A percentile compares a stretch with the other conserved stretches of the same genome.
Conservation (phyloP, 108 stramenopile species). For the Poteriospumella lacustris region DNA sequence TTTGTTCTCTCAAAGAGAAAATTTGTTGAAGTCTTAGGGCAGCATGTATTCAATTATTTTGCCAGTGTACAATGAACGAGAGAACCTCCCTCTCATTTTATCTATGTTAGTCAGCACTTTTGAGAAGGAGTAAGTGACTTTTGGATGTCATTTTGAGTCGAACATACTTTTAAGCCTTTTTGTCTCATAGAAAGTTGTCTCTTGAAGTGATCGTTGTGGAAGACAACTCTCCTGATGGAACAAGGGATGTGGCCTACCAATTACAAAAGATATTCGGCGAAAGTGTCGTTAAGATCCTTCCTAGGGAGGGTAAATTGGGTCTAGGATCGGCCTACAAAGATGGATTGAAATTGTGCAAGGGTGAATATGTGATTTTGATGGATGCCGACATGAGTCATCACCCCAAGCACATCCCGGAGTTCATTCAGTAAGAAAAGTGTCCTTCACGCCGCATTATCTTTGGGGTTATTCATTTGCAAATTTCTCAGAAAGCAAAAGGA, state of each 20-base stretch:
- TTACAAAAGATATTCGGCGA: conserved; percentile 75
- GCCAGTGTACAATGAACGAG: conserved; percentile 94
- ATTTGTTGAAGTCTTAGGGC: no score
- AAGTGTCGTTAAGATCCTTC: conserved; percentile 67
- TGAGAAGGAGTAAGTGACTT: not conserved
- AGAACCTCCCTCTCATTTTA: conserved; percentile 89
- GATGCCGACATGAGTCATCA: conserved; percentile 97
- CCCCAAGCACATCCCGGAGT: conserved; percentile 86
- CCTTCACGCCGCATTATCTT: no score
- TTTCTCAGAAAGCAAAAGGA: conserved; percentile 35
- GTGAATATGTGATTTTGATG: conserved; percentile 86
- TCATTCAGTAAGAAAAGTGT: no score
- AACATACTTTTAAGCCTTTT: not conserved
- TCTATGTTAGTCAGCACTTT: conserved; percentile 70
- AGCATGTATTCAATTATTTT: conserved; percentile 93
- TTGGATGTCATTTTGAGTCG: not conserved
- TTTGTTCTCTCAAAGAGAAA: no score
- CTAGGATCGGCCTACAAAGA: conserved; percentile 90
- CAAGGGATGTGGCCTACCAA: conserved; percentile 77
- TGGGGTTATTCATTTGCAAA: no score
- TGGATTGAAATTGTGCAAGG: conserved; percentile 67
- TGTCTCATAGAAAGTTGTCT: conserved; percentile 54
- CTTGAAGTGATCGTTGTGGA: conserved; percentile 88
- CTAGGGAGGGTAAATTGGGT: conserved; percentile 84
- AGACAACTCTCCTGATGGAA: conserved; percentile 87